These are phyloP conservation scores for Fusarium robinianum DNA, from an alignment of 2,329 filamentous ascomycete species.

Conservation along the genomic window DNA sequence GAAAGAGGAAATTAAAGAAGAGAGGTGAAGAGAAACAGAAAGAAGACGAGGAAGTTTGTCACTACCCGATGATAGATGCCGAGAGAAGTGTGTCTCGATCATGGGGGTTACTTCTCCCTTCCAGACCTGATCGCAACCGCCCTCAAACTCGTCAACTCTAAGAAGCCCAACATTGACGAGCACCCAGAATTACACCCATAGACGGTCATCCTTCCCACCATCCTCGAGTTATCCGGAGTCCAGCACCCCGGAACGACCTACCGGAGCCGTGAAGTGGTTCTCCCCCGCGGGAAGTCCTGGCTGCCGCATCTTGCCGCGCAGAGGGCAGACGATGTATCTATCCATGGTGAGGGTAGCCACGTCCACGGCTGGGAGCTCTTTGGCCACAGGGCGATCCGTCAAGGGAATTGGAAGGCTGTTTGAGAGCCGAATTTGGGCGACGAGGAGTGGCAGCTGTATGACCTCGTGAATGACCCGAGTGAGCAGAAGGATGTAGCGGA, in stretches of 20 bases:
- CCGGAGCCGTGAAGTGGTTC: conserved; percentile 22
- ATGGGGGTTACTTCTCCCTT: no score
- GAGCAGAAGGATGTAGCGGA: conserved; percentile 5
- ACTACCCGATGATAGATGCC: no score
- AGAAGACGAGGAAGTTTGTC: no score
- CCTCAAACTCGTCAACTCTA: no score
- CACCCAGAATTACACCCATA: no score
- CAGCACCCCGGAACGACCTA: conserved; percentile 44
- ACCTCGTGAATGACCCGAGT: conserved; percentile 8
- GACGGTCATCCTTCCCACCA: conserved; percentile 55
- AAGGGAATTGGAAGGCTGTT: conserved; percentile 61
- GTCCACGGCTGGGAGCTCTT: conserved; percentile 62
- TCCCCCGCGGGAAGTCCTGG: conserved; percentile 18
- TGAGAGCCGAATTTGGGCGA: conserved; percentile 35
- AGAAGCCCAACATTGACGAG: no score
- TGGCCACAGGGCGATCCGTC: conserved; percentile 56
- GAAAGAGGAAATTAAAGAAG: no score
- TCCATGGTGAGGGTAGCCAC: conserved; percentile 44
- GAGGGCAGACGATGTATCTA: conserved; percentile 6
- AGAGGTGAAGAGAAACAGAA: no score
- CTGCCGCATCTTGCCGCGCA: conserved; percentile 1
- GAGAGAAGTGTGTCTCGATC: no score
- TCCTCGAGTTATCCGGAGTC: conserved; percentile 51
- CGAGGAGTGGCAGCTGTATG: conserved; percentile 13
- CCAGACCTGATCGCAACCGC: no score